These are phyloP conservation scores for Paraconiothyrium sp. DNA, from an alignment of 2,329 filamentous ascomycete genomes.

Conservation along the genomic window DNA sequence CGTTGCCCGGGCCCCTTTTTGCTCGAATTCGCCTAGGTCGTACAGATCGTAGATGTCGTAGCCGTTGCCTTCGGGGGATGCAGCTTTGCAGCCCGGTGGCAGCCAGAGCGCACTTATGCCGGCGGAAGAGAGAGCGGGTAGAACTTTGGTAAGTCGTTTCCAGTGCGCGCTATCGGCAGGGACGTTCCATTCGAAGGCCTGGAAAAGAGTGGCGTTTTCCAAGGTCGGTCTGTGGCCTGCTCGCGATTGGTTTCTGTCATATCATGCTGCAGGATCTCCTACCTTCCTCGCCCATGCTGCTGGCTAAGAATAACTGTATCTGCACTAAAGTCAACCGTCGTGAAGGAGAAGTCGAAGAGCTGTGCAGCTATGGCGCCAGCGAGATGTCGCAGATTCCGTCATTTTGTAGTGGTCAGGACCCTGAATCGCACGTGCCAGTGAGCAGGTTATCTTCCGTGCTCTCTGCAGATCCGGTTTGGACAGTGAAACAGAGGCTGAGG, in stretches of 20 bases:
- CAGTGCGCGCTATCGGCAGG: conserved; percentile 69
- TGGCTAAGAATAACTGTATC: background rate
- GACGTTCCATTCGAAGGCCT: conserved; percentile 78
- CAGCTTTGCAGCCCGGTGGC: conserved; percentile 75
- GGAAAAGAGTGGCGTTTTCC: conserved; percentile 64
- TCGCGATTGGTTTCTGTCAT: conserved; percentile 17
- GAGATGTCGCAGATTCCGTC: background rate
- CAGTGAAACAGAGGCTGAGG: background rate
- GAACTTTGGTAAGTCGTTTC: conserved; percentile 62
- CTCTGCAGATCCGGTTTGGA: conserved; percentile 4
- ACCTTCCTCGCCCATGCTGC: conserved; percentile 41
- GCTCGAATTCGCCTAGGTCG: conserved; percentile 76
- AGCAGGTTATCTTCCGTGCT: conserved; percentile 30
- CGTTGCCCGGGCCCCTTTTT: conserved; percentile 69
- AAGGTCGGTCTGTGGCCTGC: conserved; percentile 43
- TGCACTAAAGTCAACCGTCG: background rate
- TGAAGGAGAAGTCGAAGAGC: background rate
- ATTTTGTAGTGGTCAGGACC: conserved; percentile 6
- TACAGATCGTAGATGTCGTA: conserved; percentile 72
- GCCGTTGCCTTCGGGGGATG: conserved; percentile 69
- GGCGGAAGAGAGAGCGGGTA: conserved; percentile 65
- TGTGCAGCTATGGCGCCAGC: background rate
- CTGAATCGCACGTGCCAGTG: conserved; percentile 10
- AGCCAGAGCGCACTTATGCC: conserved; percentile 69
- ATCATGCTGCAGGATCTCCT: background rate